phyloP scores from a whole-genome alignment of 306 rosid genomes.

The Acacia confusa region DNA sequence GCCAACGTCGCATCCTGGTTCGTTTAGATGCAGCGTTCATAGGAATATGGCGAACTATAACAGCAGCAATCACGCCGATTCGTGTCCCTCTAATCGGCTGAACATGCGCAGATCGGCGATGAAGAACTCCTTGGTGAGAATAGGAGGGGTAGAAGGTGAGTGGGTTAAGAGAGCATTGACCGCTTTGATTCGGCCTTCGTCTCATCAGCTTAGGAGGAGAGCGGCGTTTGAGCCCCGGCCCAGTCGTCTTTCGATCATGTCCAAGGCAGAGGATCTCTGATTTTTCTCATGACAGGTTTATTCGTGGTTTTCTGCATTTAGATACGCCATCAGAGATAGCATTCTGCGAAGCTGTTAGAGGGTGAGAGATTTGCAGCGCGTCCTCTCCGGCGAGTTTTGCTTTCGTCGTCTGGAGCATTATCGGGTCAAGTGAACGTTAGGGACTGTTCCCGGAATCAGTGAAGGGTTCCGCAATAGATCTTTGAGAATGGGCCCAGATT shows the following conservation, averaged over 20 bases:
- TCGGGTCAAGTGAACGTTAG: constrained; percentile 10
- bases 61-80: constrained; percentile 26
- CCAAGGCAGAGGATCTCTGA: constrained; percentile 55
- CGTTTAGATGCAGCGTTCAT: constrained; percentile 90
- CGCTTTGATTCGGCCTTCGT: constrained; percentile 83
- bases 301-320: constrained; percentile 39
- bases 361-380: constrained; percentile 1
- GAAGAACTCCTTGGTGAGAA: constrained; percentile 89
- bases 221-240: constrained; percentile 63
- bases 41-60: constrained; percentile 37
- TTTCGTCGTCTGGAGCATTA: constrained; percentile 30
- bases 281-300: constrained; percentile 42
- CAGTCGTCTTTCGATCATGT: constrained; percentile 79
- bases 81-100: constrained; percentile 59
- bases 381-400: constrained; percentile 43
- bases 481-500: constrained; percentile 33
- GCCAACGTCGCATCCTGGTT: constrained; percentile 88
- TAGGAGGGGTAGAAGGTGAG: constrained; percentile 94
- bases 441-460: constrained; percentile 3
- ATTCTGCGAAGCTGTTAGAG: constrained; percentile 30
- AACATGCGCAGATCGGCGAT: constrained; percentile 97
- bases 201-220: constrained; percentile 83
- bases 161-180: constrained; percentile 90
- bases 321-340: constrained; percentile 36
- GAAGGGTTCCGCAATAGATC: constrained; percentile 31